Evolutionary conservation across 2,329 filamentous ascomycete species (phyloP).

Genomic region (Fonsecaea pedrosoi): DNA sequence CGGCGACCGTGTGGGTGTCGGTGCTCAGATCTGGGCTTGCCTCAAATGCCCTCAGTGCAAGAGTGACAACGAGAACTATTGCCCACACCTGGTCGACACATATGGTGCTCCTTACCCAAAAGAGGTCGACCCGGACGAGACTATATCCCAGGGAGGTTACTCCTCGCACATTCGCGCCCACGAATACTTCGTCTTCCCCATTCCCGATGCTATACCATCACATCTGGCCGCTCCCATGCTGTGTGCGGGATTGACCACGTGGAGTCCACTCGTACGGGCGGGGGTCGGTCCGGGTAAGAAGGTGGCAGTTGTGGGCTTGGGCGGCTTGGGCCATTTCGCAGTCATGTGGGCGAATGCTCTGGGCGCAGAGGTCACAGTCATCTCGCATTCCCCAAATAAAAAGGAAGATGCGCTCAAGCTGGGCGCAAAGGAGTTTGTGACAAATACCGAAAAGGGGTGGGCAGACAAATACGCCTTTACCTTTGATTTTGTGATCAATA

Average conservation of each 20-base stretch:
- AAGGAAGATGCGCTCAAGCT: conserved; percentile 66
- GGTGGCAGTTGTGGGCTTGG: conserved; percentile 54
- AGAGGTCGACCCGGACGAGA: conserved; percentile 58
- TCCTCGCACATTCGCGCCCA: conserved; percentile 73
- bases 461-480: conserved; percentile 60
- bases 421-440: conserved; percentile 67
- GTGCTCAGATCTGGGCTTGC: conserved; percentile 70
- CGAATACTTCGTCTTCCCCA: conserved; percentile 73
- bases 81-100: conserved; percentile 61
- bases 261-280: conserved; percentile 77
- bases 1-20: conserved; percentile 72
- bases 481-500: conserved; percentile 73
- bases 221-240: conserved; percentile 56
- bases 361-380: conserved; percentile 67
- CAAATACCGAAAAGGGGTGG: conserved; percentile 65
- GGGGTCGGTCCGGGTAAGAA: conserved; percentile 71
- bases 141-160: conserved; percentile 71
- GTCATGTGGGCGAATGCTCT: conserved; percentile 73
- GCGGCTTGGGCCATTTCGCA: conserved; percentile 74
- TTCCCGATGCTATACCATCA: conserved; percentile 72
- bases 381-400: conserved; percentile 66
- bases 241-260: conserved; percentile 83
- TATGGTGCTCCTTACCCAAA: conserved; percentile 60
- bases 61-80: conserved; percentile 72
- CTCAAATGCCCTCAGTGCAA: conserved; percentile 70